A percentile compares a stretch with the other conserved stretches of the same genome.
These are phyloP conservation scores for Elaphomyces granulatus DNA, from an alignment of 495 filamentous ascomycete genomes.

Conservation along the genomic window DNA sequence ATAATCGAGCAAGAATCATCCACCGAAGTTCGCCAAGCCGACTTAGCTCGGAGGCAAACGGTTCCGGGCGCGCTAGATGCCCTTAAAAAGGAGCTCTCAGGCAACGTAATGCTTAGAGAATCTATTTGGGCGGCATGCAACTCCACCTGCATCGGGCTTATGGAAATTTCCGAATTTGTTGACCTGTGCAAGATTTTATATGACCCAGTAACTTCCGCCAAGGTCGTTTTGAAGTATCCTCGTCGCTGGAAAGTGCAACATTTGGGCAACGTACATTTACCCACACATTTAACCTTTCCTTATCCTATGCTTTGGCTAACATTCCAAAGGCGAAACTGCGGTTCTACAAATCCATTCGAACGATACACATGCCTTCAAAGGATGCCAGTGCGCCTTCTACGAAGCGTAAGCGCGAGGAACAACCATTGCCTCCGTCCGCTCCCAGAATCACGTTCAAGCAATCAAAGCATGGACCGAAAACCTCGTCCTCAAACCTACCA, in stretches of 20 bases:
- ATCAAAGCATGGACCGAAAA: slow-evolving; percentile 31
- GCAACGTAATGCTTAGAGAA: slow-evolving; percentile 45
- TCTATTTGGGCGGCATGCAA: slow-evolving; percentile 69
- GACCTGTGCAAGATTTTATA: slow-evolving; percentile 67
- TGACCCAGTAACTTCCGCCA: slow-evolving; percentile 44
- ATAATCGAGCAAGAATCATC: slow-evolving; percentile 67
- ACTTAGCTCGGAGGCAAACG: slow-evolving; percentile 57
- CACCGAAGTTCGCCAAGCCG: slow-evolving; percentile 51
- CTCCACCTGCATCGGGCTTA: slow-evolving; percentile 46
- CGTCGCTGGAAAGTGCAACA: slow-evolving; percentile 55
- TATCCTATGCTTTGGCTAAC: slow-evolving; percentile 2
- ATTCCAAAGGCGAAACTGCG: slow-evolving; percentile 23
- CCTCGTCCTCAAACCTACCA: slow-evolving; percentile 12
- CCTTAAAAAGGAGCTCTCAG: slow-evolving; percentile 54
- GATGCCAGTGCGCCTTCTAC: slow-evolving; percentile 8
- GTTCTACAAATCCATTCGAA: slow-evolving; percentile 22
- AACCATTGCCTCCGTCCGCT: slow-evolving; percentile 23
- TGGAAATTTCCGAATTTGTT: slow-evolving; percentile 63
- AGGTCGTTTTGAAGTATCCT: slow-evolving; percentile 52
- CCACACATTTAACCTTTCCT: background rate
- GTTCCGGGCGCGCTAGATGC: slow-evolving; percentile 61
- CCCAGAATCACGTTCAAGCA: slow-evolving; percentile 35
- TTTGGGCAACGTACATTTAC: slow-evolving; percentile 38
- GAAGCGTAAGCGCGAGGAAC: slow-evolving; percentile 34
- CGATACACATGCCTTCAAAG: slow-evolving; percentile 21